A percentile compares a stretch with the other conserved stretches of the same genome.
phyloP scores from a whole-genome alignment of 139 green algal species.

The Ulvella scutata region DNA sequence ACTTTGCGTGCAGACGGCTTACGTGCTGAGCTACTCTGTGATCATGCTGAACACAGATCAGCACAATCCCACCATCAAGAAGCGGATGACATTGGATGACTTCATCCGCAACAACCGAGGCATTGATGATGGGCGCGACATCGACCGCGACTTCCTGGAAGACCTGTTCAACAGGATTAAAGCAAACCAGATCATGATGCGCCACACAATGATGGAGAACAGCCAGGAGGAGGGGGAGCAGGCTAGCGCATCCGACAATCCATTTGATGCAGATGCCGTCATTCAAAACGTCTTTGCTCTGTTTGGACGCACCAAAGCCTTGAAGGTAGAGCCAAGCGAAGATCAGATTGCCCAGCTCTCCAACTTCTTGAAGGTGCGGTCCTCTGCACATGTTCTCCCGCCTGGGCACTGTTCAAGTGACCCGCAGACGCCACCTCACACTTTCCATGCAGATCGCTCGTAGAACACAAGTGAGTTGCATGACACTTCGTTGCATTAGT shows the following conservation, averaged over 20 bases:
- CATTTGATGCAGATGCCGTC: neutral
- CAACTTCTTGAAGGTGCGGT: neutral
- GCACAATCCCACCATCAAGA: conserved; percentile 82
- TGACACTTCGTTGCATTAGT: neutral
- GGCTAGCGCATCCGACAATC: neutral
- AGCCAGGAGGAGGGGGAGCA: neutral
- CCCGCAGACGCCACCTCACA: too few relatives aligned
- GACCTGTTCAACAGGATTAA: conserved; percentile 90
- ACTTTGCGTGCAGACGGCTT: conserved; percentile 43
- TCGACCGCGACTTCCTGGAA: conserved; percentile 70
- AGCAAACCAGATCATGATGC: conserved; percentile 96
- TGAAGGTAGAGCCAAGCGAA: neutral
- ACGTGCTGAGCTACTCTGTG: conserved; percentile 95
- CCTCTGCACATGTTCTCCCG: neutral
- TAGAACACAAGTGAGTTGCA: neutral
- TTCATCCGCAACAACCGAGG: conserved; percentile 97
- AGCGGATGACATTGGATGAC: conserved; percentile 67
- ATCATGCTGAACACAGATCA: conserved; percentile 99
- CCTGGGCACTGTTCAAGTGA: too few relatives aligned
- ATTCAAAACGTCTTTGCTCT: neutral
- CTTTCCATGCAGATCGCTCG: too few relatives aligned
- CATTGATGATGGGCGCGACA: conserved; percentile 90
- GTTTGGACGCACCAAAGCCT: neutral
- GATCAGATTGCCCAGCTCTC: neutral
- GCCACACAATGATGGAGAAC: conserved; percentile 22